These are phyloP conservation scores for Ambispora gerdemannii DNA, from an alignment of 192 early-diverging fungal genomes.

Conservation along the genomic window DNA sequence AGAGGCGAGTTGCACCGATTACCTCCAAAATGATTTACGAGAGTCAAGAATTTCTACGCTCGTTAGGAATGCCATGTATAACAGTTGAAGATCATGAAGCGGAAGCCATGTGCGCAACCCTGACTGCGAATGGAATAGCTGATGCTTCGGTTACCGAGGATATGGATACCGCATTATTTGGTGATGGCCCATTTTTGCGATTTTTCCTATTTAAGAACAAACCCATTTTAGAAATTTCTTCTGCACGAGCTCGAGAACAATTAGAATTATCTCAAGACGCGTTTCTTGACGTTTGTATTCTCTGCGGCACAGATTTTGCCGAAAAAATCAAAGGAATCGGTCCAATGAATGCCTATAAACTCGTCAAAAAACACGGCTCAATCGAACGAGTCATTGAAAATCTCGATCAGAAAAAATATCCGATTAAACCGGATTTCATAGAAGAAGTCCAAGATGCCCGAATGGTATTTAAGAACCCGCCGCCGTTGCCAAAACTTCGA, in stretches of 20 bases:
- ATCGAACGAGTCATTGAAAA: conserved; percentile 58
- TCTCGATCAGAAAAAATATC: not conserved
- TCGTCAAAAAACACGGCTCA: conserved; percentile 56
- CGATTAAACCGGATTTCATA: not conserved
- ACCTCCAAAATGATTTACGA: conserved; percentile 45
- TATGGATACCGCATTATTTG: conserved; percentile 54
- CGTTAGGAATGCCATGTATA: conserved; percentile 52
- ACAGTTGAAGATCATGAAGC: conserved; percentile 51
- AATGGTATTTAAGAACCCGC: not conserved
- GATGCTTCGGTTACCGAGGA: conserved; percentile 66
- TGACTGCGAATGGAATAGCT: conserved; percentile 45
- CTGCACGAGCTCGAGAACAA: conserved; percentile 38
- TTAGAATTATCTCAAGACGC: conserved; percentile 50
- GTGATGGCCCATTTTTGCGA: conserved; percentile 48
- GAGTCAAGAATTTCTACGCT: conserved; percentile 44
- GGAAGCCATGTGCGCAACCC: conserved; percentile 63
- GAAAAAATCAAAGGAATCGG: conserved; percentile 64
- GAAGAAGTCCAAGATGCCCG: not conserved
- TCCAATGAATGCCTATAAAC: conserved; percentile 55
- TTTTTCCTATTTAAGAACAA: conserved; percentile 37
- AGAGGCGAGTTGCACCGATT: conserved; percentile 51
- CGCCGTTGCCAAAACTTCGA: not conserved
- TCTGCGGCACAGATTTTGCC: conserved; percentile 76
- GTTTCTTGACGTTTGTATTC: conserved; percentile 71
- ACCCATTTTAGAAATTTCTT: conserved; percentile 51